Base-by-base conservation (phyloP, 768 basidiomycete species). In the Megacollybia marginata region DNA sequence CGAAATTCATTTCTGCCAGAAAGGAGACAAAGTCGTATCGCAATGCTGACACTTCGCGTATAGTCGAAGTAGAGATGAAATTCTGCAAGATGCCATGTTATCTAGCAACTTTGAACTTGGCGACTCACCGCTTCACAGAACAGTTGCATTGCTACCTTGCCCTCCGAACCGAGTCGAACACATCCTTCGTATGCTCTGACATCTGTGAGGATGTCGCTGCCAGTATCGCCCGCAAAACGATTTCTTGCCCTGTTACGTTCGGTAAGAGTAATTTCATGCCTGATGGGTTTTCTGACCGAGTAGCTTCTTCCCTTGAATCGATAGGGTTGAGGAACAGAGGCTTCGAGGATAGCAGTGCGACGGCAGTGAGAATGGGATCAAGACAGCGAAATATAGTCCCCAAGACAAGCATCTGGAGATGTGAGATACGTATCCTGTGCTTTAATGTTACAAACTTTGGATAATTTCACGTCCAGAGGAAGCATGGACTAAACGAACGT, bases 161-260 rank as follows among this genome's bases (percentile, higher is more conserved):
- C 74, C n/a, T 76, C 72, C 0, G 68, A 59, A 15, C 74, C 73
- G 43, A 85, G 62, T 48, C 71, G 64, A 48, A 72, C 57, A 52
- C 78, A 85, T 53, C 82, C 76, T 38, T 85, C 72, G 59, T 86
- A 94, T 1, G 90, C 92, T 42, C 78, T 72, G 13, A 82, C 72
- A 53, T 92, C 89, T 0, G 92, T 93, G 44, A 96, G 69, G 1
- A 96, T 72, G 60, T 97, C 94, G 53, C 91, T 93, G 48, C 83
- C 81, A 33, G 38, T 48, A 6, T 73, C 83, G 12, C 72, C 75
- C 11, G 77, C 68, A 55, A 96, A 95, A 16, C 73, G 75, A 45
- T 72, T 71, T 50, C 85, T 78, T 9, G 92, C 90, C 56, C 90
- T 94, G 59, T 13, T 34, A 48, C 33, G 48, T 31, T 13, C 33